Evolutionary conservation across 345 rosid genomes (phyloP).

Genomic region (Moricandia arvensis): DNA sequence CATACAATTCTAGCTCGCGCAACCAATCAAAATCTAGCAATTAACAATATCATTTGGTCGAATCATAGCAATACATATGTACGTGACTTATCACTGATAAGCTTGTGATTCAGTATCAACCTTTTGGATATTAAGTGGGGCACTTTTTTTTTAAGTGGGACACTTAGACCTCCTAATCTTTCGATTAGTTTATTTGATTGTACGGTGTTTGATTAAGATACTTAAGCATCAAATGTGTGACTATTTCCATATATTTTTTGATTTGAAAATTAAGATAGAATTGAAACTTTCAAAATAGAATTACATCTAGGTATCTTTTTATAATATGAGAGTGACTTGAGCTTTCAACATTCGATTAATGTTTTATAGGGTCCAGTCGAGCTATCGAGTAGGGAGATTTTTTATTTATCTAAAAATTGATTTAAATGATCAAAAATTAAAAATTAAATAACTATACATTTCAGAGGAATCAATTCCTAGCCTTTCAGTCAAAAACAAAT

Average conservation of each 20-base stretch:
- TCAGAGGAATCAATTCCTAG: too few species aligned
- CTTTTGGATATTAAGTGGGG: slow-evolving; percentile 6
- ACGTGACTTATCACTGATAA: too few species aligned
- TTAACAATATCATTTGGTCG: neutral
- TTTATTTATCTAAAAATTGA: neutral
- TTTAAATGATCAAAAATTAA: neutral
- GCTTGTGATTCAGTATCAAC: neutral
- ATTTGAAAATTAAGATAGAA: neutral
- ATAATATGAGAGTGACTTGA: neutral
- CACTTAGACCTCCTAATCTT: slow-evolving; percentile 28
- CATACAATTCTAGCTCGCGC: neutral
- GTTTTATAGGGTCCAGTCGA: neutral
- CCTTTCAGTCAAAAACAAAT: too few species aligned
- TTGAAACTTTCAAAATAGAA: neutral
- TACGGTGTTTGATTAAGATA: slow-evolving; percentile 16
- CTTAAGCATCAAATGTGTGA: slow-evolving; percentile 19
- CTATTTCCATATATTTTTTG: neutral
- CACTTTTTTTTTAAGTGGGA: slow-evolving; percentile 30
- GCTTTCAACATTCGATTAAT: neutral
- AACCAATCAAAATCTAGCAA: neutral
- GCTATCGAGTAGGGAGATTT: neutral
- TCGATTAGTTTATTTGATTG: neutral
- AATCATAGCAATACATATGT: neutral
- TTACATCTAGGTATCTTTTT: neutral
- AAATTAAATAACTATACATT: neutral